Percentiles rank a stretch among this genome's conserved stretches.
Conservation (phyloP, 2,329 filamentous ascomycete genomes). For the Macrophomina phaseolina region DNA sequence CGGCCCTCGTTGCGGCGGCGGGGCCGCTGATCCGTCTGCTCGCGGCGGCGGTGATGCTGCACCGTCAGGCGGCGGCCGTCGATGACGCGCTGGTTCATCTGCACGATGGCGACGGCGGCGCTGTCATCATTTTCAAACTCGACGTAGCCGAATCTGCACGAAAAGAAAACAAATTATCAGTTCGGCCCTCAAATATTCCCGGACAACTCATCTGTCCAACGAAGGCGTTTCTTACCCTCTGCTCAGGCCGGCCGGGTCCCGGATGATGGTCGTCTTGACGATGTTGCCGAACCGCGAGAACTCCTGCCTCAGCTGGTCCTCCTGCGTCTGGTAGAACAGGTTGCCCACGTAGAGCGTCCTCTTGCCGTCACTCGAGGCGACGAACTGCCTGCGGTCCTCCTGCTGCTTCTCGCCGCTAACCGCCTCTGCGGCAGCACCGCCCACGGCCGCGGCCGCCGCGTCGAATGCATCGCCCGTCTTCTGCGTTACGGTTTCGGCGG, state of each 20-base stretch:
- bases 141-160: conserved; percentile 68
- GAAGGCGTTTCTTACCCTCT: conserved; percentile 63
- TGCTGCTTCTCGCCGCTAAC: conserved; percentile 23
- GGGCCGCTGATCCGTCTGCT: conserved; percentile 13
- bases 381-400: conserved; percentile 26
- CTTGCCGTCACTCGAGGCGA: conserved; percentile 1
- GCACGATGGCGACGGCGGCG: conserved; percentile 62
- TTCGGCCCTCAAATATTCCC: too few relatives aligned
- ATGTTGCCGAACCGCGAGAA: conserved; percentile 66
- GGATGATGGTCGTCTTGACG: conserved; percentile 59
- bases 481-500: conserved; percentile 32
- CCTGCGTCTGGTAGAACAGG: conserved; percentile 70
- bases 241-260: conserved; percentile 67
- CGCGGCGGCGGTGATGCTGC: conserved; percentile 58
- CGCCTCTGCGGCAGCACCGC: conserved; percentile 23
- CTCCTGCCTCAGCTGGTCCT: conserved; percentile 63
- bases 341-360: conserved; percentile 69
- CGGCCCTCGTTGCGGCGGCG: conserved; percentile 19
- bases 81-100: conserved; percentile 64
- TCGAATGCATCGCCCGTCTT: not conserved
- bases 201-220: too few relatives aligned
- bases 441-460: conserved; percentile 35
- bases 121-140: conserved; percentile 61
- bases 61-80: conserved; percentile 69
- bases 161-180: too few relatives aligned